Evolutionary conservation across 176 grass and related monocot genomes (phyloP), one percentile per base, ranked within the genome.

Genomic region (Typha latifolia): DNA sequence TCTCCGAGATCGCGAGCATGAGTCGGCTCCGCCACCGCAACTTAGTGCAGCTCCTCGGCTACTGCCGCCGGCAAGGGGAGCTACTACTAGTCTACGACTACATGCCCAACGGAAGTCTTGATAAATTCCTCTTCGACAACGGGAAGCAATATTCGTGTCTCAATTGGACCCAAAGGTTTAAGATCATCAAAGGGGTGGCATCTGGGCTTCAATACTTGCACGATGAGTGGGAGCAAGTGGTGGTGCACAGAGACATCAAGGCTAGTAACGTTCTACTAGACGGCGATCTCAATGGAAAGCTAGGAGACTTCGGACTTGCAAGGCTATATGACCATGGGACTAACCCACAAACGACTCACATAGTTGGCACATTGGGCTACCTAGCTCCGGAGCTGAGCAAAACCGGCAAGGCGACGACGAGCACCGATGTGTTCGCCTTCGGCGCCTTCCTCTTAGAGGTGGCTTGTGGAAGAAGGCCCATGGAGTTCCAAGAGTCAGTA

Each of bases 241-340:
- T 95, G 65, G 81, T 95, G 68, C 90, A 97, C 75, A 80, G 93
- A 18, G 93, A 97, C 78, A 86, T 97, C 26, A 97, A 97, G 66
- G 37, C 93, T 12, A 69, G 69, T 24, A 97, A 97, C 72, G 83
- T 97, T 21, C 85, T 97, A 16, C 88, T 97, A 16, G 93, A 97
- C 62, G 69, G 12, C 32, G 66, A 81, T 13, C 78, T 86, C 78
- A 92, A 92, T 66, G 93, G 66, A 14, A 91, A 82, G 75, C 75
- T 97, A 9, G 83, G 93, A 37, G 88, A 97, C 72, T 97, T 97
- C 32, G 88, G 93, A 66, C 78, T 97, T 6, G 93, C 93, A 6
- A 77, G 83, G 66, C 82, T 92, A 1, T 64, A 92, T 55, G 77
- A 86, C 75, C 85, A 89, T 56, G 93, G 85, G 14, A 26, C 37